Percentiles rank a stretch among this genome's conserved stretches.
Conservation (phyloP, 345 rosid genomes). For the Aquilaria sinensis region DNA sequence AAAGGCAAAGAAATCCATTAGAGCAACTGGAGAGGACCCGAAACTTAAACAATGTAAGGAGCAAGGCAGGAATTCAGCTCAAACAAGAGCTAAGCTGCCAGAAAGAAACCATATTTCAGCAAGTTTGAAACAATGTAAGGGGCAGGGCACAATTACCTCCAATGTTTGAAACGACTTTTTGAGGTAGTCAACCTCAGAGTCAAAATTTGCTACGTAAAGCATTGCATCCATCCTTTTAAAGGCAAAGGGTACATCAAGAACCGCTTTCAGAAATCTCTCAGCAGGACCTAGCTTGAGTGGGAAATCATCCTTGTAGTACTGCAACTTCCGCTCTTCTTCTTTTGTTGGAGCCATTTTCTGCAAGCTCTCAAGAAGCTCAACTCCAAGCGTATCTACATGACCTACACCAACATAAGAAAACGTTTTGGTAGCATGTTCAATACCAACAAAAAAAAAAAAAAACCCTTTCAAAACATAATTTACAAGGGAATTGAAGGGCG, state of each 20-base stretch:
- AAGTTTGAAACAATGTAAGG: too few species aligned
- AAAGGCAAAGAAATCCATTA: background rate
- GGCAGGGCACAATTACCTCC: constrained; percentile 47
- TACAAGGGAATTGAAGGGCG: background rate
- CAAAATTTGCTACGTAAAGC: constrained; percentile 88
- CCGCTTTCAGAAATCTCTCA: constrained; percentile 82
- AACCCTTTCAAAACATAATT: background rate
- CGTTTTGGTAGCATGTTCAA: constrained; percentile 10
- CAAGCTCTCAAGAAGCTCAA: constrained; percentile 93
- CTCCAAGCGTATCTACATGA: constrained; percentile 77
- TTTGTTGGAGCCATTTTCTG: constrained; percentile 89
- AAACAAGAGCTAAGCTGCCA: background rate
- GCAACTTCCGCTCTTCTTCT: constrained; percentile 88
- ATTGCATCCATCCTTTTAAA: constrained; percentile 77
- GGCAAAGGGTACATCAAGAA: constrained; percentile 90
- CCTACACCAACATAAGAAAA: constrained; percentile 39
- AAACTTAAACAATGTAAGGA: too few species aligned
- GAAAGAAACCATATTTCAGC: background rate
- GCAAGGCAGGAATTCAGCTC: too few species aligned
- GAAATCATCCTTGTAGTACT: constrained; percentile 67
- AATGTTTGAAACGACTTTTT: constrained; percentile 76
- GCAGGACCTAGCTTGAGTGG: constrained; percentile 82
- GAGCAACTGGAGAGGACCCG: background rate
- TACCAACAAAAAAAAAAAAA: background rate
- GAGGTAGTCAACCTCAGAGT: constrained; percentile 84